Conservation (phyloP, 225 moss, liverwort and hornwort species). For the Sphagnum tenellum region DNA sequence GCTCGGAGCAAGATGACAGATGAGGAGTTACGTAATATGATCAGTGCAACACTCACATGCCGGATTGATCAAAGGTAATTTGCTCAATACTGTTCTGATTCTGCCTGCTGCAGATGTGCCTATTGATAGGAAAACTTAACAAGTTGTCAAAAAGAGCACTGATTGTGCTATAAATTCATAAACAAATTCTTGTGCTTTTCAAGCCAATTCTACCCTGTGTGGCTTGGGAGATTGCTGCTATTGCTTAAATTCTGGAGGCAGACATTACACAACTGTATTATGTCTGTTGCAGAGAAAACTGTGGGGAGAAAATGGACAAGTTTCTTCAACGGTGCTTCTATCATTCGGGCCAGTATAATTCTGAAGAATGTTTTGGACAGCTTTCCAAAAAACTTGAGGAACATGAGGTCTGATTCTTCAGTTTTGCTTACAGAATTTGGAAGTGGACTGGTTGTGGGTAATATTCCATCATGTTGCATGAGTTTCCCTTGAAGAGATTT, state of each 20-base stretch:
- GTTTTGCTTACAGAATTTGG: background rate
- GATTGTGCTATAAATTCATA: too few relatives aligned
- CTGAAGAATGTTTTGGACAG: constrained; percentile 59
- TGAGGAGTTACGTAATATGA: constrained; percentile 66
- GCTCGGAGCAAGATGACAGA: constrained; percentile 89
- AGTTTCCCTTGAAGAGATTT: background rate
- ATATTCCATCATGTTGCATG: background rate
- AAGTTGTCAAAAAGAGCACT: too few relatives aligned
- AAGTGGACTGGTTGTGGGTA: background rate
- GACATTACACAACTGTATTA: too few relatives aligned
- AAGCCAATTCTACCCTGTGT: too few relatives aligned
- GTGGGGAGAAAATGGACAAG: constrained; percentile 76
- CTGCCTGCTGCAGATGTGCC: too few relatives aligned
- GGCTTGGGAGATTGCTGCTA: too few relatives aligned
- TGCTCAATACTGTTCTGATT: background rate
- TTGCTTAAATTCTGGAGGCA: too few relatives aligned
- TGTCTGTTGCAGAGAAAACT: constrained; percentile 53
- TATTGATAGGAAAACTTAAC: too few relatives aligned
- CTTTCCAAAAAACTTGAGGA: constrained; percentile 57
- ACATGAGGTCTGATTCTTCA: constrained; percentile 51
- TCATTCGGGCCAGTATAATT: constrained; percentile 76
- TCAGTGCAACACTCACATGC: constrained; percentile 73
- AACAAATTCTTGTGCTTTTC: too few relatives aligned
- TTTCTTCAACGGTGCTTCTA: constrained; percentile 83
- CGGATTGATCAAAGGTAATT: constrained; percentile 85